These are phyloP conservation scores for Metarhizium anisopliae DNA, from an alignment of 2,329 filamentous ascomycete genomes.

Conservation along the genomic window DNA sequence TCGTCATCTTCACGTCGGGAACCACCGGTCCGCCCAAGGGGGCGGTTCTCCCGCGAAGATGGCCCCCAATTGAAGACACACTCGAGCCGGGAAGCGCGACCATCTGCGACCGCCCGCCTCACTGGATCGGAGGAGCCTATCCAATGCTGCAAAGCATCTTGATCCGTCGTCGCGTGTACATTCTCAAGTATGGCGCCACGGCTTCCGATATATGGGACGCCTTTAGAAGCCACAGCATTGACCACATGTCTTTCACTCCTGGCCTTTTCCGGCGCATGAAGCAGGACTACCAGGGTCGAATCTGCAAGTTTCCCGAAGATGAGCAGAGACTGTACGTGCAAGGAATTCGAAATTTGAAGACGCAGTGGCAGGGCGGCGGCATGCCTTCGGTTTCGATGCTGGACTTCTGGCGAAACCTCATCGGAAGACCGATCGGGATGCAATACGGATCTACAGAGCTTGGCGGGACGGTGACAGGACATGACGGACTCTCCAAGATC, in stretches of 20 bases:
- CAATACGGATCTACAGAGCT: constrained; percentile 10
- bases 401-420: constrained; percentile 10
- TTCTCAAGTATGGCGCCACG: constrained; percentile 5
- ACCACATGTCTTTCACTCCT: constrained; percentile 7
- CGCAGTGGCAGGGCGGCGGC: constrained; percentile 3
- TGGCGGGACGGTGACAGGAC: constrained; percentile 2
- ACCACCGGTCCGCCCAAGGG: constrained; percentile 72
- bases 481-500: neutral
- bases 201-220: constrained; percentile 7
- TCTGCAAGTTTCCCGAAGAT: neutral
- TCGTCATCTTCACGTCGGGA: constrained; percentile 48
- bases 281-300: constrained; percentile 5
- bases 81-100: constrained; percentile 3
- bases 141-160: constrained; percentile 2
- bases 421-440: constrained; percentile 7
- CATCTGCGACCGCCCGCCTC: constrained; percentile 10
- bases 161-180: constrained; percentile 9
- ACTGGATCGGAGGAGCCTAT: constrained; percentile 13
- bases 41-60: constrained; percentile 45
- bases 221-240: constrained; percentile 7
- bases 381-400: constrained; percentile 3
- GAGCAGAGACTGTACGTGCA: constrained; percentile 5
- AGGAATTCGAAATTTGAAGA: constrained; percentile 3
- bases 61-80: neutral
- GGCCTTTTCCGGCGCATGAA: constrained; percentile 9